Base-by-base conservation (phyloP, 495 filamentous ascomycete genomes). In the Aspergillus egyptiacus region DNA sequence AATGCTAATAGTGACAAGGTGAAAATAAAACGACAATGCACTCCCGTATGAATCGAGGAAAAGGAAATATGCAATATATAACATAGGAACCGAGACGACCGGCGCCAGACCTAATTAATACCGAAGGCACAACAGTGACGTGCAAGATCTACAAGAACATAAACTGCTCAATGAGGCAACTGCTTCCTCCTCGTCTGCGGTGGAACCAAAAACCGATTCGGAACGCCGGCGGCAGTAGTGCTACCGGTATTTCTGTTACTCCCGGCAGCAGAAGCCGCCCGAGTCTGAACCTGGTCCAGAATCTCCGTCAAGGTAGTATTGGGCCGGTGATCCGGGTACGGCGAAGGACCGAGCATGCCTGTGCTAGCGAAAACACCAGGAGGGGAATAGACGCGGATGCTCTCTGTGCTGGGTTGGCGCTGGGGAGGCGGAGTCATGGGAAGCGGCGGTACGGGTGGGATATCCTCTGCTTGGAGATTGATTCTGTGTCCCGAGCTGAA, bases 341-440 rank as follows among this genome's bases (percentile, higher is more conserved):
- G 50, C 24, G 65, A 58, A 0, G 61, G 69, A 1, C 62, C 66
- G 8, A 65, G 37, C 13, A 62, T 59, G 13, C 50, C 55, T 0
- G 59, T 57, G n/a, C 51, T 60, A 15, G 56, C 44, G 33, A 72
- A 64, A 24, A 61, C 65, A 6, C 67, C 69, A 8, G 78, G 78
- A 45, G 86, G 84, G 5, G 82, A 79, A 63, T 84, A 88, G 11
- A 89, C 74, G 53, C 81, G 79, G 57, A 88, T 87, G 63, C 78
- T 83, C 61, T 84, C 80, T 25, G 67, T 76, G 55, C 82, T 85
- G 1, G 73, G 70, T 57, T 80, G 72, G 2, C 78, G 68, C 33
- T 71, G 60, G n/a, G 52, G 46, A 3, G 68, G 62, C 0, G 67
- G 63, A 19, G 70, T 64, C 30, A 66, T 30, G 1, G 67, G 66